A percentile compares a stretch with the other conserved stretches of the same genome.
Evolutionary conservation across 2,329 filamentous ascomycete genomes (phyloP).

Genomic region (Cladosporium cucumerinum): DNA sequence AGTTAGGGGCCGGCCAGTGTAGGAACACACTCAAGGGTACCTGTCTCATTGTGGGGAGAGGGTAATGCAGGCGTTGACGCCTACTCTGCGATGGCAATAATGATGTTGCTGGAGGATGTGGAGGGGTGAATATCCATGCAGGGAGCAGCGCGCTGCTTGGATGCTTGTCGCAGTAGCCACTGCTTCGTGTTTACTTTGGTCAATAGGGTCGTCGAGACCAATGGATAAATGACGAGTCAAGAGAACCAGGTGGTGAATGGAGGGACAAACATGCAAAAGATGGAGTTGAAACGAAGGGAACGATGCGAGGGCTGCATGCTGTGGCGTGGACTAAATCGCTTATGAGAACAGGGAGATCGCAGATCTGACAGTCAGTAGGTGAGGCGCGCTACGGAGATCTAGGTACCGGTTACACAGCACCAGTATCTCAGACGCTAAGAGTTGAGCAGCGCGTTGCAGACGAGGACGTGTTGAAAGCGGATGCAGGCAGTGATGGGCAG

Average conservation of each 20-base stretch:
- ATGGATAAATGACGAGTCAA: not conserved
- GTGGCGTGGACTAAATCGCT: not conserved
- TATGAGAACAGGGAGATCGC: not conserved
- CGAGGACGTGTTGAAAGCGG: not conserved
- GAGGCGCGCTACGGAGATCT: conserved; percentile 13
- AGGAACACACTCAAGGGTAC: conserved; percentile 33
- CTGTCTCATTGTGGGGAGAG: conserved; percentile 2
- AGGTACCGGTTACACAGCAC: conserved; percentile 7
- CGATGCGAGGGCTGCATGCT: conserved; percentile 1
- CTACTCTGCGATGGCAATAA: not conserved
- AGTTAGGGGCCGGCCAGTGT: conserved; percentile 42
- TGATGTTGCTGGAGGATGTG: not conserved
- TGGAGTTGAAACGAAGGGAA: conserved; percentile 7
- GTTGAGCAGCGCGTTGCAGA: conserved; percentile 7
- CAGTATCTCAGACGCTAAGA: not conserved
- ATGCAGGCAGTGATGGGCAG: not conserved
- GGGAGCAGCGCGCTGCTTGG: not conserved
- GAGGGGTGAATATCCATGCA: not conserved
- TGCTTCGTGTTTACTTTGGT: not conserved
- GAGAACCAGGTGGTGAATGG: not conserved
- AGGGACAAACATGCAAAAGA: conserved; percentile 9
- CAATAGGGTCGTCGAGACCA: conserved; percentile 1
- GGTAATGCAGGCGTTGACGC: not conserved
- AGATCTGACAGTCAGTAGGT: conserved; percentile 3
- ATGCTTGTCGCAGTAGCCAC: conserved; percentile 1